phyloP scores from a whole-genome alignment of 352 stramenopile species.

The Phytophthora hibernalis region DNA sequence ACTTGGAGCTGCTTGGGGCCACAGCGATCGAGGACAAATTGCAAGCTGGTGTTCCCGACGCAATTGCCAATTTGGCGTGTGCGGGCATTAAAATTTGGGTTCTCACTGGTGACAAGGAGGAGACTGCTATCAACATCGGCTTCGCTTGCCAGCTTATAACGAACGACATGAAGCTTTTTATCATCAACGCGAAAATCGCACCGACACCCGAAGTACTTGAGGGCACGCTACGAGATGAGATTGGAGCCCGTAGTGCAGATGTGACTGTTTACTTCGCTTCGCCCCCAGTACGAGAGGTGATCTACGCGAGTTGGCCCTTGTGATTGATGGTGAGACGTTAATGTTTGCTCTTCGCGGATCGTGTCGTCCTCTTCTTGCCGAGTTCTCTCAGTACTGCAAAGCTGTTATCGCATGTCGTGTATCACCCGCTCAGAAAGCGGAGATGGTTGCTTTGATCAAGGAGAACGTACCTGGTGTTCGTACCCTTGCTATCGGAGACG shows the following conservation, averaged over 20 bases:
- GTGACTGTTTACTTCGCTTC: constrained; percentile 60
- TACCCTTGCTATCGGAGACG: constrained; percentile 93
- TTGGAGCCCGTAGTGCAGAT: constrained; percentile 47
- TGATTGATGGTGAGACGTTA: constrained; percentile 85
- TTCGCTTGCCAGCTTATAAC: constrained; percentile 90
- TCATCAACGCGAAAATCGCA: constrained; percentile 68
- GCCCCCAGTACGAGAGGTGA: constrained; percentile 47
- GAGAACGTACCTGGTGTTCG: constrained; percentile 69
- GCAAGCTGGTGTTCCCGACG: constrained; percentile 90
- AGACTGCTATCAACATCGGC: constrained; percentile 96
- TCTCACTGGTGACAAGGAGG: constrained; percentile 94
- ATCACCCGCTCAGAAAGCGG: constrained; percentile 86
- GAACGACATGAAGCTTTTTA: constrained; percentile 80
- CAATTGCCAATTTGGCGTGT: constrained; percentile 83
- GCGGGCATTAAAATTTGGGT: constrained; percentile 95
- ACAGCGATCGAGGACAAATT: constrained; percentile 96
- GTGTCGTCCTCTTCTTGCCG: constrained; percentile 55
- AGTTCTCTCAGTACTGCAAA: constrained; percentile 85
- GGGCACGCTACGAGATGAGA: constrained; percentile 56
- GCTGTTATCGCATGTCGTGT: constrained; percentile 90
- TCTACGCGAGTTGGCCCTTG: constrained; percentile 68
- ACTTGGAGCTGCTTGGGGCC: constrained; percentile 87
- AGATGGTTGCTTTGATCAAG: constrained; percentile 88
- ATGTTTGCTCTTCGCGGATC: constrained; percentile 54
- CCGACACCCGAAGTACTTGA: constrained; percentile 58